Evolutionary conservation across 352 stramenopile genomes (phyloP), one percentile per base, ranked within the genome.

Genomic region (Thraustotheca clavata): DNA sequence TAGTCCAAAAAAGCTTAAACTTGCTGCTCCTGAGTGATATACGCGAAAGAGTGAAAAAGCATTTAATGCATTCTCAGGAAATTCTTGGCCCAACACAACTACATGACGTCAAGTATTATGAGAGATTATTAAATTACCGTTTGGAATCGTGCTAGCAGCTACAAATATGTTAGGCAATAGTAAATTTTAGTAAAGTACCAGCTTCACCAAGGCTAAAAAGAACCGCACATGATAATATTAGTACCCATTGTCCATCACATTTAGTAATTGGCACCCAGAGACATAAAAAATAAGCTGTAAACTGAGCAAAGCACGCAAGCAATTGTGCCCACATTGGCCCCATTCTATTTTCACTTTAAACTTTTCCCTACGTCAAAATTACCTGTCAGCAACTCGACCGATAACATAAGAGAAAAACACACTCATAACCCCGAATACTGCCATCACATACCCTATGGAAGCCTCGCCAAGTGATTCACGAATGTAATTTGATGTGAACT

Each of bases 381-480:
- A 62, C 55, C 34, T 55, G 57, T 65, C 57, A 20, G 57, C 35
- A n/a, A 65, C 8, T 5, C 39, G 22, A 4, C 57, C 57, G 43
- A 65, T 34, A 12, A 24, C 24, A 22, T 54, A 65, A 22, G 57
- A 65, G 6, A 24, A 27, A 8, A 54, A 14, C 14, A 65, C 57
- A n/a, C 47, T 65, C 16, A 40, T 34, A 32, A 27, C 41, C n/a
- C 57, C 57, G 27, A 50, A 65, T 1, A 65, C 27, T 11, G 57
- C 57, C 57, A 54, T 65, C 20, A 65, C 57, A 34, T 65, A 65
- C n/a, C 57, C 57, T 22, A 65, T 65, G 3, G 57, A 65, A 6
- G 57, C 11, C 9, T 24, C 32, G 12, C 57, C 57, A 16, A 65
- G 26, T 16, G 57, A 65, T 46, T 40, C 35, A 2, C 57, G 57